Base-by-base conservation (phyloP, 1,284 basidiomycete species). In the Tausonia pullulans region DNA sequence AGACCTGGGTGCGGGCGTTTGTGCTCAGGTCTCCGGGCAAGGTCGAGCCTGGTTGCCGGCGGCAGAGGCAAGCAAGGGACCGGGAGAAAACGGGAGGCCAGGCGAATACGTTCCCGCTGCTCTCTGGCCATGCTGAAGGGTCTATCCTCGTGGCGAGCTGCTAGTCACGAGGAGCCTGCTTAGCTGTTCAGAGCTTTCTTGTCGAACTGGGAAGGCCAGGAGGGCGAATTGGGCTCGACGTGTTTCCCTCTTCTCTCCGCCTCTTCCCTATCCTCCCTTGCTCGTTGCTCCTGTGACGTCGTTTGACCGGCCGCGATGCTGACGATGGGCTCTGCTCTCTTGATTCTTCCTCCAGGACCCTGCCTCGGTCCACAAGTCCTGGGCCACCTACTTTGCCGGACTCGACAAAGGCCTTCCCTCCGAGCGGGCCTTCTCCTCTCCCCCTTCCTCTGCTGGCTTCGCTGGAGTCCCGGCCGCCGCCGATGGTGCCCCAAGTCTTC, bases 381-480 rank as follows among this genome's bases (percentile, higher is more conserved):
- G 96, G 96, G 83, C 89, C 69, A 84, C 87, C 63, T 99, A 99
- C 79, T 99, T 99, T 74, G 82, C 85, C 9, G 96, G 91, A 51
- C 82, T 98, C 74, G 91, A 96, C 71, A 88, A 88, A 72, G 95
- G 95, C 65, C 75, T 98, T 16, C 80, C 86, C 3, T 90, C 90
- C 68, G 77, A 85, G 55, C 82, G 88, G 70, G 91, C 95, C 2
- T 98, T 91, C 80, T 83, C 84, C 65, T 85, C 89, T 43, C 89
- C 93, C 44, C 93, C 94, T 1, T 46, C 44, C 14, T 14, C 60
- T 14, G 50, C 61, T 71, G 53, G 52, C n/a, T 79, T 78, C 60
- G 76, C 87, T 68, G 78, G 87, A 27, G 72, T 77, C 45, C 83
- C 87, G 3, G 77, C 83, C 54, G 84, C 88, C 62, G 79, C 86